A percentile compares a stretch with the other conserved stretches of the same genome.
These are phyloP conservation scores for Fusarium nematophilum DNA, from an alignment of 2,329 filamentous ascomycete genomes.

Conservation along the genomic window DNA sequence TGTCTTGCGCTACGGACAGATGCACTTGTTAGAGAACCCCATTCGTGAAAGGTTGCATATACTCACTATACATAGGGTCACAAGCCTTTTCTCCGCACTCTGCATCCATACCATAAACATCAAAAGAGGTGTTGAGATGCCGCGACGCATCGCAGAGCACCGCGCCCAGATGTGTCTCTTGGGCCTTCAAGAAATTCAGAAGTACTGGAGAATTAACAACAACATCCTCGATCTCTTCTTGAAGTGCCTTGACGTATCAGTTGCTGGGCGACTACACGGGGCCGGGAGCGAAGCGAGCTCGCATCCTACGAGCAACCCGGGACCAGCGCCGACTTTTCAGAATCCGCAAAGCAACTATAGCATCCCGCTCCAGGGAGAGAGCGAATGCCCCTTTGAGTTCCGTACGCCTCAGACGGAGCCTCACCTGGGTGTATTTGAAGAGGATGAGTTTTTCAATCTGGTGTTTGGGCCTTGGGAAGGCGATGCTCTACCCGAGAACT, in stretches of 20 bases:
- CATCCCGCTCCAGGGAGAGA: too few species aligned
- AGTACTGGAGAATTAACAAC: conserved; percentile 56
- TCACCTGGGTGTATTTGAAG: too few species aligned
- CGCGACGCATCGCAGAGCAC: conserved; percentile 51
- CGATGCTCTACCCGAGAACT: too few species aligned
- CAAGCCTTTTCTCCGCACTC: conserved; percentile 51
- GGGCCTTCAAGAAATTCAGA: conserved; percentile 52
- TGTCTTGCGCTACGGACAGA: conserved; percentile 50
- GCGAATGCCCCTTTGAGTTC: too few species aligned
- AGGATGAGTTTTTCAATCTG: too few species aligned
- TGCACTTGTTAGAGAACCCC: conserved; percentile 47
- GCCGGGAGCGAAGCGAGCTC: too few species aligned
- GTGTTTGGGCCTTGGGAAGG: too few species aligned
- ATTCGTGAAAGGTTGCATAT: not conserved
- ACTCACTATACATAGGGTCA: conserved; percentile 47
- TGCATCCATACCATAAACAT: conserved; percentile 54
- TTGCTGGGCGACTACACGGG: conserved; percentile 49
- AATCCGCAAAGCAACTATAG: too few species aligned
- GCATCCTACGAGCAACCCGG: too few species aligned
- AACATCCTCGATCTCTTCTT: conserved; percentile 53
- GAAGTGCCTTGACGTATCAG: conserved; percentile 52
- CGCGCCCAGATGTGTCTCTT: conserved; percentile 53
- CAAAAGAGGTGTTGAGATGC: conserved; percentile 47
- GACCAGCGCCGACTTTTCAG: too few species aligned
- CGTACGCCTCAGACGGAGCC: too few species aligned